Percentiles rank a stretch among this genome's conserved stretches.
Evolutionary conservation across 1,284 basidiomycete genomes (phyloP).

Genomic region (Trametes polyzona): DNA sequence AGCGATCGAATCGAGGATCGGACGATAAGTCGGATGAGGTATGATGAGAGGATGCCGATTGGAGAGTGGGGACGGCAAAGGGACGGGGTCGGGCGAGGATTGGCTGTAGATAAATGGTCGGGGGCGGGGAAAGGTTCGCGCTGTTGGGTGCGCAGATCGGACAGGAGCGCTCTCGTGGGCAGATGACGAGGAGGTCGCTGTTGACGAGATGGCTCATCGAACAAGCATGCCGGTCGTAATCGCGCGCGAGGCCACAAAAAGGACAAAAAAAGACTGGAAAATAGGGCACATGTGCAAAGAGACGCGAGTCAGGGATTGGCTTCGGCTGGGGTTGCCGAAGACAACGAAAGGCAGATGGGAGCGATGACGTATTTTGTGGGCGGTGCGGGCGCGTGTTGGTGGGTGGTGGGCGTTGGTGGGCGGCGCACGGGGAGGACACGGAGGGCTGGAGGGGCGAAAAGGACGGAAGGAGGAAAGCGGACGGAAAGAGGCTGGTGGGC

Average conservation of each 20-base stretch:
- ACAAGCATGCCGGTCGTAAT: neutral
- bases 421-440: too few relatives aligned
- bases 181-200: neutral
- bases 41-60: conserved; percentile 23
- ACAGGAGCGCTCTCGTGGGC: neutral
- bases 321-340: conserved; percentile 21
- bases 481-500: neutral
- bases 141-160: conserved; percentile 10
- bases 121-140: conserved; percentile 16
- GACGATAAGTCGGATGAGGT: conserved; percentile 2
- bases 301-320: neutral
- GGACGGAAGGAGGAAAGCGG: neutral
- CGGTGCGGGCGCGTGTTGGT: neutral
- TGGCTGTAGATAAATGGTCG: conserved; percentile 12
- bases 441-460: neutral
- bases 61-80: conserved; percentile 10
- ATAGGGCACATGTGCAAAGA: neutral
- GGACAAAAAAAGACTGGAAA: neutral
- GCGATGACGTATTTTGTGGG: conserved; percentile 22
- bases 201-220: neutral
- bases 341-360: conserved; percentile 1
- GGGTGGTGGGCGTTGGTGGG: neutral
- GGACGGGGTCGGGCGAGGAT: conserved; percentile 4
- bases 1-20: conserved; percentile 4
- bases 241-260: neutral